A percentile compares a stretch with the other conserved stretches of the same genome.
Conservation (phyloP, 2,329 filamentous ascomycete genomes). For the Teratosphaeria epicoccoides region DNA sequence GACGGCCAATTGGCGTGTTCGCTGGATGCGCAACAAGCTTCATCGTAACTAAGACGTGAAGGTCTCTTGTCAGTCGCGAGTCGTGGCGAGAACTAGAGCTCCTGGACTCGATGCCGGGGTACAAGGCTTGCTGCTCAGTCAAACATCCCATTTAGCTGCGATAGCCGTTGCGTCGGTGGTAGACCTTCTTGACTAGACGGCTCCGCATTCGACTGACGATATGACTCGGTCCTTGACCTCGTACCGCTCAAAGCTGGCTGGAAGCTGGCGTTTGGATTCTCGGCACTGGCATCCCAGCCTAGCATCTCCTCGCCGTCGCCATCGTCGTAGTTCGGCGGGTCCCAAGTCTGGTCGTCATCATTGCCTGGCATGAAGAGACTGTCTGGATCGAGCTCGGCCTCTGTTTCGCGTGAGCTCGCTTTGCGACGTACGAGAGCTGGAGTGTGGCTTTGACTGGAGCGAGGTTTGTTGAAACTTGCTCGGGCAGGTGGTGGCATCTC, state of each 20-base stretch:
- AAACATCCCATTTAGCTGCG: constrained; percentile 46
- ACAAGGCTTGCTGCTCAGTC: constrained; percentile 24
- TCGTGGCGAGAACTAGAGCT: neutral
- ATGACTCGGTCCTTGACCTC: constrained; percentile 13
- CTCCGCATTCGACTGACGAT: neutral
- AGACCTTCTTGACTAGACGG: constrained; percentile 31
- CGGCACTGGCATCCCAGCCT: constrained; percentile 62
- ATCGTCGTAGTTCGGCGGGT: constrained; percentile 56
- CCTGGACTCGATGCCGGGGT: too few relatives aligned
- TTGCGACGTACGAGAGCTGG: constrained; percentile 14
- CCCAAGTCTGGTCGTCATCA: constrained; percentile 62
- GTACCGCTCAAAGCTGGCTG: constrained; percentile 38
- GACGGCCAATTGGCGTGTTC: constrained; percentile 45
- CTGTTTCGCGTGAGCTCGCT: constrained; percentile 33
- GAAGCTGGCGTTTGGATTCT: constrained; percentile 41
- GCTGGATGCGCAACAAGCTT: constrained; percentile 91
- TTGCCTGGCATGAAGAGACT: constrained; percentile 58
- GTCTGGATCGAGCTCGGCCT: constrained; percentile 51
- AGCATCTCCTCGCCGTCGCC: constrained; percentile 56
- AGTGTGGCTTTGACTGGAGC: constrained; percentile 18
- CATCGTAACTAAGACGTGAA: constrained; percentile 44
- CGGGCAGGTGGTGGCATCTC: constrained; percentile 35
- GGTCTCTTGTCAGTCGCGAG: neutral
- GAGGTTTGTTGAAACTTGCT: constrained; percentile 25
- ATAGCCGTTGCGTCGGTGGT: constrained; percentile 64